Percentiles rank a stretch among this genome's conserved stretches.
These are phyloP conservation scores for Coemansia sp. DNA, from an alignment of 192 early-diverging fungal species.

Conservation along the genomic window DNA sequence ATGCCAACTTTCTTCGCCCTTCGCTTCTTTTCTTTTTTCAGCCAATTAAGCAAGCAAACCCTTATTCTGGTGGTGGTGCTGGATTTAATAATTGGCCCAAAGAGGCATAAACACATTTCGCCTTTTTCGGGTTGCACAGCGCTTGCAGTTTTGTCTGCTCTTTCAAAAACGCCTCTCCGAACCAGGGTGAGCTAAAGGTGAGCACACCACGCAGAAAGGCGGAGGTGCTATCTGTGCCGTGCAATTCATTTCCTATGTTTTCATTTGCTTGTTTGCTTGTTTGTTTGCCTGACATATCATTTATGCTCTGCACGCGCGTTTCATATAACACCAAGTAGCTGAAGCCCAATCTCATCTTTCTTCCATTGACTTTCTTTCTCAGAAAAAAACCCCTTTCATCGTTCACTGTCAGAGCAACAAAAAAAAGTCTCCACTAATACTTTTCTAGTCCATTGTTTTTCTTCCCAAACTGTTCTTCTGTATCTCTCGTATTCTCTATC, in stretches of 20 bases:
- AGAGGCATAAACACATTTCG: not conserved
- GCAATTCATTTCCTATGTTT: not conserved
- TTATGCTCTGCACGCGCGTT: not conserved
- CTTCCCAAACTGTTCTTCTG: not conserved
- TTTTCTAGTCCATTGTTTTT: not conserved
- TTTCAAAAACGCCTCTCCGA: not conserved
- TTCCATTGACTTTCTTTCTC: not conserved
- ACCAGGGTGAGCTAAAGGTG: not conserved
- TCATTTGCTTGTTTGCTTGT: not conserved
- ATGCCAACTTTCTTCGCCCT: not conserved
- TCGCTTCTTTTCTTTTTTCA: not conserved
- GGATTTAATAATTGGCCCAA: not conserved
- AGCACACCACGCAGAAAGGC: not conserved
- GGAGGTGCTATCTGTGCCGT: not conserved
- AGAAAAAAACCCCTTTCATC: not conserved
- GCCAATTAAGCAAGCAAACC: not conserved
- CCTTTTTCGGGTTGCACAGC: not conserved
- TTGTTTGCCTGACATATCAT: not conserved
- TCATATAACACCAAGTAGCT: not conserved
- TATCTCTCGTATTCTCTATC: not conserved
- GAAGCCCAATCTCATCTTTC: not conserved
- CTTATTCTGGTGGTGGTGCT: not conserved
- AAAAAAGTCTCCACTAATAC: not conserved
- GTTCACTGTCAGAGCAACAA: not conserved
- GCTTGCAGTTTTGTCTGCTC: not conserved